Evolutionary conservation across 2,329 filamentous ascomycete genomes (phyloP), one percentile per base, ranked within the genome.

Genomic region (Cladosporium sp.): DNA sequence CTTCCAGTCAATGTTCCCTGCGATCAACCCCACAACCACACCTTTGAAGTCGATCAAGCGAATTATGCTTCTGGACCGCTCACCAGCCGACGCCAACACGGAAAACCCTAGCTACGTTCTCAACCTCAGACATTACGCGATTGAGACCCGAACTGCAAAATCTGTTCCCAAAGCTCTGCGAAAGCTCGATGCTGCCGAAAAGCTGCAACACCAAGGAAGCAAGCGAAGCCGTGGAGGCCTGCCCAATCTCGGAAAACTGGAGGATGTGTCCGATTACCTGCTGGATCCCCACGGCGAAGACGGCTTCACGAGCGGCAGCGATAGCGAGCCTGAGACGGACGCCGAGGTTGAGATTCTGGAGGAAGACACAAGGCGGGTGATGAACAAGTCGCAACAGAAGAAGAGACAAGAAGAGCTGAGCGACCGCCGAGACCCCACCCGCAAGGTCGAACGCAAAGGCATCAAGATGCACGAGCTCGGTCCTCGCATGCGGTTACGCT

Each of bases 1-100:
- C 63, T 99, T 97, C 72, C 92, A 96, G 69, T 95, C 89, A 7
- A 81, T 99, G 30, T 97, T 99, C 64, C 92, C 93, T 3, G 89
- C 91, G 1, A 96, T 99, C 69, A 93, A 93, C 61, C 93, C 93
- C 0, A 89, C 95, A 69, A 82, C 82, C 24, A 95, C 89, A 2
- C 89, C 93, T 1, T 79, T 99, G 30, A 86, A 89, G 61, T 90
- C 89, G n/a, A 96, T 99, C 66, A 87, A 88, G 57, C 83, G 93
- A 64, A 88, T 97, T 1, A 80, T 99, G 50, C 80, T 99, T 17
- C 73, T 99, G 51, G 96, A 97, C 70, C 85, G 93, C 55, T 69
- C 74, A 4, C 51, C 59, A 11, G 51, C 66, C 2, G 56, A 66
- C 38, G 44, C 65, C 19, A 50, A 53, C 8, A 58, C 64, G 17